Percentiles rank a stretch among this genome's conserved stretches.
These are phyloP conservation scores for Vitis rotundifolia DNA, from an alignment of 164 flowering plant species.

Conservation along the genomic window DNA sequence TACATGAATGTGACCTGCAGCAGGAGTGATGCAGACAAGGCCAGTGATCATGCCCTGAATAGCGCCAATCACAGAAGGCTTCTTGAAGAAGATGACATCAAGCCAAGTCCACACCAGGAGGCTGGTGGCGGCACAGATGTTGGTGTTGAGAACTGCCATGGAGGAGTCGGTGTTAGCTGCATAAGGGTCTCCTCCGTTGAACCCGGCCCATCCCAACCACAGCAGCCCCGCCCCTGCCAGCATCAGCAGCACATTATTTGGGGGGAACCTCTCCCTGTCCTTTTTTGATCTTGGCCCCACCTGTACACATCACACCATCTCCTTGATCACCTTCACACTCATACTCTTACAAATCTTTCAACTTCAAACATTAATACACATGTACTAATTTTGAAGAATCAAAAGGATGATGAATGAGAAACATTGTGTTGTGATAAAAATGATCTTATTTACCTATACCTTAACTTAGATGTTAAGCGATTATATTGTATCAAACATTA, in stretches of 20 bases:
- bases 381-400: too few species aligned
- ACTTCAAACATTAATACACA: too few species aligned
- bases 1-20: not conserved
- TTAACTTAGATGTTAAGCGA: too few species aligned
- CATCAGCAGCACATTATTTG: slow-evolving; percentile 15
- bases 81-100: slow-evolving; percentile 15
- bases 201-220: slow-evolving; percentile 22
- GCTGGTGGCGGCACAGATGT: slow-evolving; percentile 16
- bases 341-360: too few species aligned
- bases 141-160: slow-evolving; percentile 17
- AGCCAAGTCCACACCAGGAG: slow-evolving; percentile 17
- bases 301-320: not conserved
- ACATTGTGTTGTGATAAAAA: too few species aligned
- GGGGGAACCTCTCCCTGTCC: slow-evolving; percentile 18
- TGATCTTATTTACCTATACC: too few species aligned
- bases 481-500: too few species aligned
- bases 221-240: slow-evolving; percentile 17
- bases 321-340: too few species aligned
- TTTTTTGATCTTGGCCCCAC: slow-evolving; percentile 10
- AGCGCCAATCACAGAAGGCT: slow-evolving; percentile 17
- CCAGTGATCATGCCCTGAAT: slow-evolving; percentile 20
- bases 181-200: slow-evolving; percentile 20
- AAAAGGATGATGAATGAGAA: too few species aligned
- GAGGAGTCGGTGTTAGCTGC: slow-evolving; percentile 15
- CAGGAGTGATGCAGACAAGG: slow-evolving; percentile 17